These are phyloP conservation scores for Pythium folliculosum DNA, from an alignment of 352 stramenopile genomes.

Conservation along the genomic window DNA sequence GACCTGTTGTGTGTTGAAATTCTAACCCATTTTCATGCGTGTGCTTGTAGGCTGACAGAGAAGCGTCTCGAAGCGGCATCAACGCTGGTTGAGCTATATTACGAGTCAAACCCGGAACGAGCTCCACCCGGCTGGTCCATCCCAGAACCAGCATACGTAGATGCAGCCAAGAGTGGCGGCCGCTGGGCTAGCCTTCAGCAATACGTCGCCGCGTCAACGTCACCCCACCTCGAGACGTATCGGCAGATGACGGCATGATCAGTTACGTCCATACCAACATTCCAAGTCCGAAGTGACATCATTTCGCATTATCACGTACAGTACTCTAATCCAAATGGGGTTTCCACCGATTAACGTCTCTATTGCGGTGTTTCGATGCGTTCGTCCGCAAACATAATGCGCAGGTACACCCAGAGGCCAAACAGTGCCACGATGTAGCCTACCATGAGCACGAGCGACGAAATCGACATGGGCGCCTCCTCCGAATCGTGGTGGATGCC, in stretches of 20 bases:
- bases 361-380: conserved; percentile 44
- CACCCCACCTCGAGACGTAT: conserved; percentile 21
- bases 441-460: conserved; percentile 56
- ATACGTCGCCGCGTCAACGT: conserved; percentile 29
- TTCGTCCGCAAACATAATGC: conserved; percentile 63
- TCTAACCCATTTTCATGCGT: neutral
- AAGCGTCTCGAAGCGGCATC: conserved; percentile 29
- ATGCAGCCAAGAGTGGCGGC: neutral
- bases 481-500: conserved; percentile 80
- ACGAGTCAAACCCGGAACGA: conserved; percentile 30
- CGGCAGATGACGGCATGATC: conserved; percentile 11
- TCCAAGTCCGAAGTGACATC: neutral
- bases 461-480: conserved; percentile 72
- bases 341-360: neutral
- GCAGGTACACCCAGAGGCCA: conserved; percentile 66
- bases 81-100: conserved; percentile 29
- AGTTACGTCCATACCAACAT: neutral
- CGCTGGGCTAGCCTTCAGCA: conserved; percentile 25
- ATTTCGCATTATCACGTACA: conserved; percentile 6
- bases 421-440: conserved; percentile 49
- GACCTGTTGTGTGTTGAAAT: neutral
- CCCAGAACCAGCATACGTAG: neutral
- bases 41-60: conserved; percentile 12
- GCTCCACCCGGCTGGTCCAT: conserved; percentile 14
- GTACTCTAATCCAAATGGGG: conserved; percentile 13